A percentile compares a stretch with the other conserved stretches of the same genome.
These are phyloP conservation scores for Backusella westeae DNA, from an alignment of 192 early-diverging fungal genomes.

Conservation along the genomic window DNA sequence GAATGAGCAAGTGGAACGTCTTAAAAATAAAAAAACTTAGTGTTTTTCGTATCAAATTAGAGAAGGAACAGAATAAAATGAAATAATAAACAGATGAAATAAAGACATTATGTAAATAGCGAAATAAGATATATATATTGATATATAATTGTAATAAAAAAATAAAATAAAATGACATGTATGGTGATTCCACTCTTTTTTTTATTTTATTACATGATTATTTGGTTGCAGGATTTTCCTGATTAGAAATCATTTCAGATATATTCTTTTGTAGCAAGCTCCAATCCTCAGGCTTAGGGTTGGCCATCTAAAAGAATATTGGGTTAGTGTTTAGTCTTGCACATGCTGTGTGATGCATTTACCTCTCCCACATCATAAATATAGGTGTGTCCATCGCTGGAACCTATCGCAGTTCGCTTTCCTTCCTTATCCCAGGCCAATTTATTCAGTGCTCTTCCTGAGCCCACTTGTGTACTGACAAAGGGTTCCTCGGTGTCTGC, in stretches of 20 bases:
- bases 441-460: slow-evolving; percentile 84
- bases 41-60: no score
- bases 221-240: slow-evolving; percentile 35
- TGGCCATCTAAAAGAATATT: slow-evolving; percentile 40
- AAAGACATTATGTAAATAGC: no score
- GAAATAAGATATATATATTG: no score
- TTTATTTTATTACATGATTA: background rate
- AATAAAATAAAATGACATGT: background rate
- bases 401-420: slow-evolving; percentile 73
- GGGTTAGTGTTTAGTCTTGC: background rate
- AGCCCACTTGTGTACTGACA: slow-evolving; percentile 55
- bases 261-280: slow-evolving; percentile 50
- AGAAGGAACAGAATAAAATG: no score
- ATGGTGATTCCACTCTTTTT: background rate
- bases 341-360: background rate
- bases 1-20: background rate
- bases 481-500: slow-evolving; percentile 73
- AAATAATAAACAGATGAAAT: no score
- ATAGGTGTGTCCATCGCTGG: slow-evolving; percentile 79
- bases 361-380: slow-evolving; percentile 96
- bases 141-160: background rate
- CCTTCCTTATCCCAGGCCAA: slow-evolving; percentile 94
- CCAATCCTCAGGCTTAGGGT: slow-evolving; percentile 53
- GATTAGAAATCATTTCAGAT: slow-evolving; percentile 52
- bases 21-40: background rate